Evolutionary conservation across 345 rosid species (phyloP).

Genomic region (Citrus australasica): DNA sequence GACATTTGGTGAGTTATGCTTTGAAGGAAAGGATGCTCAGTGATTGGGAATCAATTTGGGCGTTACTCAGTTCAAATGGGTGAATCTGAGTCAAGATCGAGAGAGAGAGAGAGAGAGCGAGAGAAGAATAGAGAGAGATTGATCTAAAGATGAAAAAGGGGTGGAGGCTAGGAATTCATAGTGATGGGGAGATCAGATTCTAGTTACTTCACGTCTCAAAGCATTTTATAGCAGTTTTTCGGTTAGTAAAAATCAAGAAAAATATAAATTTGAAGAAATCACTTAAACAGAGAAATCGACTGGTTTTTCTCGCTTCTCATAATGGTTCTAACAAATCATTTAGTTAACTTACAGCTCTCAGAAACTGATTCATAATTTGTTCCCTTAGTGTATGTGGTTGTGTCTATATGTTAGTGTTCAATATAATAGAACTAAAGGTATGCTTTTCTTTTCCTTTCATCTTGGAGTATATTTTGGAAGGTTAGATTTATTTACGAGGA

Average conservation of each 20-base stretch:
- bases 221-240: not conserved
- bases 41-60: not conserved
- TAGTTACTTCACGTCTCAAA: not conserved
- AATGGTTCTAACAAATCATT: not conserved
- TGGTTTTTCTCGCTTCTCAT: not conserved
- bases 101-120: not conserved
- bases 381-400: not conserved
- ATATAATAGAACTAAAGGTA: slow-evolving; percentile 2
- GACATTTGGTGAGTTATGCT: not conserved
- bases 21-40: not conserved
- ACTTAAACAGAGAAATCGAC: not conserved
- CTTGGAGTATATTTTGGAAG: slow-evolving; percentile 19
- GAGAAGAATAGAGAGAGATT: not conserved
- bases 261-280: not conserved
- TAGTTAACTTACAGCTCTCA: not conserved
- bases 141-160: not conserved
- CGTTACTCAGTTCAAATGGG: not conserved
- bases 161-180: not conserved
- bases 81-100: not conserved
- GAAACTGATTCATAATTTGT: not conserved
- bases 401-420: not conserved
- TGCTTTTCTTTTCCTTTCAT: slow-evolving; percentile 17
- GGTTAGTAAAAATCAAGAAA: not conserved
- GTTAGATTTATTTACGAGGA: slow-evolving; percentile 25
- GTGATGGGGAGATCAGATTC: not conserved